phyloP scores from a whole-genome alignment of 164 flowering plant species.

The Liriodendron chinense region DNA sequence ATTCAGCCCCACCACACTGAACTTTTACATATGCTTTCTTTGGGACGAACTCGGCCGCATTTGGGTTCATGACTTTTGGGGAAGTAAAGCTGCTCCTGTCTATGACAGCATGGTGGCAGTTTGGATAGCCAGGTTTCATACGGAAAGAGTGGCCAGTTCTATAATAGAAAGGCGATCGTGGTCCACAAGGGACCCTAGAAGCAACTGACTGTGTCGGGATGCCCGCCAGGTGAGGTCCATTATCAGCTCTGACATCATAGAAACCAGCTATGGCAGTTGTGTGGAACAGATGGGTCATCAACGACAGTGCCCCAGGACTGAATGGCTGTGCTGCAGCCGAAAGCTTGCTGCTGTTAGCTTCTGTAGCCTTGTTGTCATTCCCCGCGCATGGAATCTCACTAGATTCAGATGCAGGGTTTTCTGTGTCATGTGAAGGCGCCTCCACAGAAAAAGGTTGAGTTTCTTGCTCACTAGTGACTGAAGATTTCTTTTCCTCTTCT shows the following conservation, averaged over 20 bases:
- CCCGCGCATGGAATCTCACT: slow-evolving; percentile 20
- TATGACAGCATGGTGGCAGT: slow-evolving; percentile 32
- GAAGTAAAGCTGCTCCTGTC: slow-evolving; percentile 32
- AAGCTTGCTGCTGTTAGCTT: slow-evolving; percentile 66
- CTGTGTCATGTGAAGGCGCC: slow-evolving; percentile 11
- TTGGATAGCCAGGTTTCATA: slow-evolving; percentile 42
- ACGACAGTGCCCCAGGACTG: slow-evolving; percentile 48
- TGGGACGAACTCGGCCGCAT: slow-evolving; percentile 83
- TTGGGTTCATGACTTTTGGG: slow-evolving; percentile 69
- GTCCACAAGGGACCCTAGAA: slow-evolving; percentile 69
- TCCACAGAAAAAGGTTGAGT: slow-evolving; percentile 5
- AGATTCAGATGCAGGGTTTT: slow-evolving; percentile 21
- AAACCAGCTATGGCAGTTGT: slow-evolving; percentile 35
- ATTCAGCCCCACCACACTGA: slow-evolving; percentile 17
- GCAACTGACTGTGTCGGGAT: slow-evolving; percentile 45
- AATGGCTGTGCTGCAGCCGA: slow-evolving; percentile 91
- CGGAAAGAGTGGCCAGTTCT: slow-evolving; percentile 43
- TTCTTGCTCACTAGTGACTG: slow-evolving; percentile 23
- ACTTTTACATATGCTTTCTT: slow-evolving; percentile 31
- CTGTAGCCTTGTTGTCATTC: slow-evolving; percentile 30
- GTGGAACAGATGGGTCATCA: slow-evolving; percentile 32
- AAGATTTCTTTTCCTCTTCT: slow-evolving; percentile 28
- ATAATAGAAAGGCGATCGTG: slow-evolving; percentile 64
- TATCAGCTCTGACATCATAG: slow-evolving; percentile 46
- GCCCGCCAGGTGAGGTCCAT: slow-evolving; percentile 43